Evolutionary conservation across 108 stramenopile species (phyloP).

Genomic region (Chaetoceros muelleri): DNA sequence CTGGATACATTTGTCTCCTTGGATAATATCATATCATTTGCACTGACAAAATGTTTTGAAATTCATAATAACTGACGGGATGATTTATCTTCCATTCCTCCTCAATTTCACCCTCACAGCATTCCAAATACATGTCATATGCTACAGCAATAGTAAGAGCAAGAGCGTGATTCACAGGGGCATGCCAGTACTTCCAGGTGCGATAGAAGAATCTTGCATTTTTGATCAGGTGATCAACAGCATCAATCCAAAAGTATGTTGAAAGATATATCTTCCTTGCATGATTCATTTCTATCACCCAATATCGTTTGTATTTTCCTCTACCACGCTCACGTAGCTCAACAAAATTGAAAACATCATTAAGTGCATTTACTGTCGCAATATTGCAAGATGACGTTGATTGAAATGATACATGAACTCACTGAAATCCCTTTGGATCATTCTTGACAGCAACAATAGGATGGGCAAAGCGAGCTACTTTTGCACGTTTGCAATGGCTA

Average conservation of each 20-base stretch:
- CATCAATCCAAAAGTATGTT: constrained; percentile 6
- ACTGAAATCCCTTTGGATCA: not conserved
- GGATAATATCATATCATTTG: constrained; percentile 5
- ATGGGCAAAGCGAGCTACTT: constrained; percentile 12
- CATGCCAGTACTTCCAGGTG: constrained; percentile 13
- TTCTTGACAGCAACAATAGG: constrained; percentile 17
- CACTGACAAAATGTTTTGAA: not conserved
- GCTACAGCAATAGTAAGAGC: constrained; percentile 4
- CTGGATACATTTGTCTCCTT: not conserved
- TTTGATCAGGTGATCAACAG: constrained; percentile 6
- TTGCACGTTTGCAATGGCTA: not conserved
- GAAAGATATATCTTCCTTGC: constrained; percentile 2
- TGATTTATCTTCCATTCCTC: not conserved
- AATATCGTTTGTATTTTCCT: constrained; percentile 1
- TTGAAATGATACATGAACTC: constrained; percentile 11
- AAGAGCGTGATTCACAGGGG: constrained; percentile 4
- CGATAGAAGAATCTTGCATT: not conserved
- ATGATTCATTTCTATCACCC: constrained; percentile 10
- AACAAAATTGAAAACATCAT: not conserved
- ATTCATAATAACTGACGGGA: not conserved
- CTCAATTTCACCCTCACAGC: constrained; percentile 7
- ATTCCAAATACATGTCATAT: constrained; percentile 6
- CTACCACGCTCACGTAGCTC: not conserved
- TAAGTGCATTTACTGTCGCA: constrained; percentile 4
- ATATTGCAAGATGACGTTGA: constrained; percentile 6